A percentile compares a stretch with the other conserved stretches of the same genome.
phyloP scores from a whole-genome alignment of 169 alveolate genomes.

The Besnoitia besnoiti region DNA sequence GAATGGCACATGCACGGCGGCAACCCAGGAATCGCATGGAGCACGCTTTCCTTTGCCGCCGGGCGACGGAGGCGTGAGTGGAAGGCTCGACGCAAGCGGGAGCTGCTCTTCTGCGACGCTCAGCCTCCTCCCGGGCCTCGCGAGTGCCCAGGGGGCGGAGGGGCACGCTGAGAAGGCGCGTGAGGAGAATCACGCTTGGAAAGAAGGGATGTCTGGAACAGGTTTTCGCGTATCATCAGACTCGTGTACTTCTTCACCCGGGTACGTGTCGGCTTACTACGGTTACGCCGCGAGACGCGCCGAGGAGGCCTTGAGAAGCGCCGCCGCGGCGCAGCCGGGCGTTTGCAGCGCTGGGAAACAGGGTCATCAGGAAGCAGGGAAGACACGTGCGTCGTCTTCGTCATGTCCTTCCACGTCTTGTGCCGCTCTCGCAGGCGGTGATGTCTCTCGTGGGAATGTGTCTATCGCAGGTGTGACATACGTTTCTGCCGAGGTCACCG shows the following conservation, averaged over 20 bases:
- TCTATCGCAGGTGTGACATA: background rate
- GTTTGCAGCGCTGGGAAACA: background rate
- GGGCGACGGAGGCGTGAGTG: no score
- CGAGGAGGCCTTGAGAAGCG: background rate
- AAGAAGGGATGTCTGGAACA: background rate
- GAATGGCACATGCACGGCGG: background rate
- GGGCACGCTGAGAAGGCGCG: background rate
- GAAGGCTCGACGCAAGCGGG: background rate
- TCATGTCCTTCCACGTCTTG: background rate
- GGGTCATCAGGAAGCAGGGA: background rate
- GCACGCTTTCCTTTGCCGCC: no score
- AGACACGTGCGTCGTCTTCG: background rate
- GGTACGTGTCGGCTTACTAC: background rate
- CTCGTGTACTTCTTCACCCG: background rate
- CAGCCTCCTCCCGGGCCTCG: background rate
- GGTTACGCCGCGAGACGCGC: background rate
- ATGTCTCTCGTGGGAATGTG: background rate
- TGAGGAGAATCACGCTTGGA: background rate
- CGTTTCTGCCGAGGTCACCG: background rate
- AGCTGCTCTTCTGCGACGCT: no score
- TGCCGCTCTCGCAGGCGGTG: background rate
- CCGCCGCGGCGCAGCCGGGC: no score
- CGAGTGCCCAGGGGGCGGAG: background rate
- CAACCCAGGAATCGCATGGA: no score
- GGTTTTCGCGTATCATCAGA: background rate